phyloP scores from a whole-genome alignment of 345 rosid species.

The Eucalyptus curtisii region DNA sequence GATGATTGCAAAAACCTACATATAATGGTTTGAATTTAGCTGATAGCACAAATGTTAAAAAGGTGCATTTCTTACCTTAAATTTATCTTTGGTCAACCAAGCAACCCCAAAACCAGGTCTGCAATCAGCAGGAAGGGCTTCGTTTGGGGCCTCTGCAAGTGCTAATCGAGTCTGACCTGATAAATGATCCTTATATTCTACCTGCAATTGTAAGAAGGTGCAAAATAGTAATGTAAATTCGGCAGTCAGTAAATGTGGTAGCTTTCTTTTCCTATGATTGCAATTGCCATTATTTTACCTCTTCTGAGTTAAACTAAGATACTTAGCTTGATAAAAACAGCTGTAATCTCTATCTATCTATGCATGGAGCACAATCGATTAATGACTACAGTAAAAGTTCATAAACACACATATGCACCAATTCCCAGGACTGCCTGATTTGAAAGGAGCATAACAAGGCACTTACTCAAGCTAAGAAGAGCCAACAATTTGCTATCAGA shows the following conservation, averaged over 20 bases:
- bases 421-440: background rate
- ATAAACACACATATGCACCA: background rate
- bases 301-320: background rate
- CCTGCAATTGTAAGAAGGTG: constrained; percentile 20
- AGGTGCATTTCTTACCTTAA: constrained; percentile 34
- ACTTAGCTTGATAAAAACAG: background rate
- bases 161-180: constrained; percentile 50
- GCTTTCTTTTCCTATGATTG: background rate
- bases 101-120: constrained; percentile 73
- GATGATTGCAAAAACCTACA: background rate
- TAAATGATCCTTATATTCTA: constrained; percentile 65
- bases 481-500: background rate
- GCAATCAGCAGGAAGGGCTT: constrained; percentile 82
- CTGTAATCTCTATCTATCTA: background rate
- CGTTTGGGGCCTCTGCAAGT: constrained; percentile 77
- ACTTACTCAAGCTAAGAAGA: background rate
- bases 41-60: background rate
- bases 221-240: background rate
- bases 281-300: background rate
- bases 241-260: background rate
- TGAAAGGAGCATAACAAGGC: background rate
- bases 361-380: background rate
- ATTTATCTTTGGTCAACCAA: constrained; percentile 67
- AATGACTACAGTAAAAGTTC: background rate
- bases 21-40: too few species aligned